Evolutionary conservation across 371 early-diverging fungal species (phyloP).

Genomic region (Mortierella sp.): DNA sequence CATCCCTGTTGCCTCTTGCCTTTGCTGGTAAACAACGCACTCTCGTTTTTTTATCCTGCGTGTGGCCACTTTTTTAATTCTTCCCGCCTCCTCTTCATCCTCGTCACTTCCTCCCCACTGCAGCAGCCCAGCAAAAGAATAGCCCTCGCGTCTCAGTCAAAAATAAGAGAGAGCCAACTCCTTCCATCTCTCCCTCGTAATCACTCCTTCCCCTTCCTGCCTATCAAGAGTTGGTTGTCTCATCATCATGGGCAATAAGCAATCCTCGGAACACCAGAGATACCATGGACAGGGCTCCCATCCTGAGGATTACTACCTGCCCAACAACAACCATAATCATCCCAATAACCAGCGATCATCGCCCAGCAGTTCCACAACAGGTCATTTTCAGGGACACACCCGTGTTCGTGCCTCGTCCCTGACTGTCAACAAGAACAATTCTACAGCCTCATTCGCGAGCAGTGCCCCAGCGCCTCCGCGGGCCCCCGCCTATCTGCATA

Average conservation of each 20-base stretch:
- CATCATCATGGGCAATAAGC: constrained; percentile 44
- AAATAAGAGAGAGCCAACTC: too few relatives aligned
- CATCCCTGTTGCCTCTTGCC: too few relatives aligned
- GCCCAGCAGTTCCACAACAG: constrained; percentile 46
- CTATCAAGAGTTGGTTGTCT: neutral
- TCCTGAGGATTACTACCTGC: constrained; percentile 46
- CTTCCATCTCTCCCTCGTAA: constrained; percentile 1
- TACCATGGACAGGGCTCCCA: constrained; percentile 22
- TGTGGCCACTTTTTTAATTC: too few relatives aligned
- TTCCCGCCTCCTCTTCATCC: too few relatives aligned
- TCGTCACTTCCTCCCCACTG: too few relatives aligned
- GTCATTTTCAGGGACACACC: constrained; percentile 33
- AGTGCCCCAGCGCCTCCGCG: constrained; percentile 40
- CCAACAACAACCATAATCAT: constrained; percentile 16
- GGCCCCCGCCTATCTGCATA: constrained; percentile 36
- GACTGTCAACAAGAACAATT: constrained; percentile 40
- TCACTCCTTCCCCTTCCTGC: constrained; percentile 1
- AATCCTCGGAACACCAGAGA: constrained; percentile 29
- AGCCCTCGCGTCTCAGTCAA: too few relatives aligned
- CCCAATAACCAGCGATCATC: constrained; percentile 28
- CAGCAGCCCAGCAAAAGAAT: too few relatives aligned
- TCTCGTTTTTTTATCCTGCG: too few relatives aligned
- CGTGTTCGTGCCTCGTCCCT: constrained; percentile 44
- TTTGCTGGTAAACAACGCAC: too few relatives aligned
- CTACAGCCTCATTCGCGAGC: constrained; percentile 49